Evolutionary conservation across 176 grass and related monocot genomes (phyloP), one percentile per base, ranked within the genome.

Genomic region (Oryza brachyantha): DNA sequence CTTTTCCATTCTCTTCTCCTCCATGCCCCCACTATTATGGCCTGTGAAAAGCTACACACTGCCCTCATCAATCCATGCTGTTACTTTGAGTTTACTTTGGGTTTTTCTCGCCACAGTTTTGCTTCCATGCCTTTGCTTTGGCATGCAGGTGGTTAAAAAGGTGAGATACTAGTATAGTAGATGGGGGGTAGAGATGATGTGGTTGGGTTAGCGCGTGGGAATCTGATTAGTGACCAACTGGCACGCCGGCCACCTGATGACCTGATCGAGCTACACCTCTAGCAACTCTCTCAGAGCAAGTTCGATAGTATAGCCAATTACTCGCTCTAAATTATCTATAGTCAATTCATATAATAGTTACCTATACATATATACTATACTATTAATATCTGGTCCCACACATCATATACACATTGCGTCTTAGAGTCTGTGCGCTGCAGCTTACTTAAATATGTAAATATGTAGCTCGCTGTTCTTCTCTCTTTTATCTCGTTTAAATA

Each of bases 151-250:
- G 72, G 83, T 75, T 83, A 60, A 71, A 84, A 88, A 75, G 82
- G 14, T 8, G 52, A 24, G 21, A 32, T 1, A 32, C 3, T 32
- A 32, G 31, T 32, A 32, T 8, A 55, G 50, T 55, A 10, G 52
- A 57, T 1, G 5, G 27, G 27, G 0, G n/a, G 75, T 5, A 7
- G 39, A 19, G 86, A 92, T 89, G 83, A 92, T 92, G 81, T 54
- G 74, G 86, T 73, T 72, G 79, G 86, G 79, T 92, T 86, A 88
- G 72, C 81, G 88, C 86, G 84, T 93, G 93, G 84, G 88, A 93
- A 93, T 93, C 93, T 90, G 83, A 85, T 97, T 93, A 89, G 81
- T 87, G 61, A 88, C 36, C 73, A 73, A 25, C 71, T 64, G 87
- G 93, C 90, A 97, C 88, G 90, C 93, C 93, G 90, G 52, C 52